phyloP scores from a whole-genome alignment of 2,329 filamentous ascomycete genomes.

The Trichoderma atroviride region DNA sequence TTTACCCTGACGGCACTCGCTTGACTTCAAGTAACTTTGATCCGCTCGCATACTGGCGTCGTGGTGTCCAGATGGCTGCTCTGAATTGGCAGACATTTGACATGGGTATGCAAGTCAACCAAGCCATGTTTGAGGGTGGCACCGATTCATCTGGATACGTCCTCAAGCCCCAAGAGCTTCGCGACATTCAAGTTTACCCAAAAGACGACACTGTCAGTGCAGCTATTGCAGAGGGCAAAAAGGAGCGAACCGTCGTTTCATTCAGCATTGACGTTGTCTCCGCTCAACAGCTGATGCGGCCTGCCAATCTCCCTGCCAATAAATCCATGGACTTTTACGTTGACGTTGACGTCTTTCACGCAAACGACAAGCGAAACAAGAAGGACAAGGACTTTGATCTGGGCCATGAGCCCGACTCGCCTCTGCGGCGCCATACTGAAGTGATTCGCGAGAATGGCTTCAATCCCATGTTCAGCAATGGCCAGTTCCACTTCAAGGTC shows the following conservation, averaged over 20 bases:
- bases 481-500: slow-evolving; percentile 76
- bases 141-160: slow-evolving; percentile 89
- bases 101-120: slow-evolving; percentile 91
- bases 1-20: slow-evolving; percentile 84
- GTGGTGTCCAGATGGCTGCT: slow-evolving; percentile 96
- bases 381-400: slow-evolving; percentile 68
- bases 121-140: slow-evolving; percentile 94
- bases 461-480: slow-evolving; percentile 79
- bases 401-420: slow-evolving; percentile 53
- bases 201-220: slow-evolving; percentile 49
- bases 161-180: slow-evolving; percentile 84
- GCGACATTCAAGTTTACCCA: slow-evolving; percentile 66
- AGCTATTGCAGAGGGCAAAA: slow-evolving; percentile 61
- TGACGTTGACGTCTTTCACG: slow-evolving; percentile 91
- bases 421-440: slow-evolving; percentile 76
- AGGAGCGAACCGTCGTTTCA: slow-evolving; percentile 77
- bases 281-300: slow-evolving; percentile 89
- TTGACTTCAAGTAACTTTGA: slow-evolving; percentile 93
- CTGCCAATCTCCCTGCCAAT: slow-evolving; percentile 69
- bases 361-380: slow-evolving; percentile 91
- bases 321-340: slow-evolving; percentile 87
- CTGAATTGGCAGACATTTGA: slow-evolving; percentile 99
- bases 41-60: slow-evolving; percentile 88
- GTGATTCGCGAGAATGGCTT: slow-evolving; percentile 89
- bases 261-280: slow-evolving; percentile 91